Conservation (phyloP, 129 eudicot genomes). For the Smallanthus sonchifolius region DNA sequence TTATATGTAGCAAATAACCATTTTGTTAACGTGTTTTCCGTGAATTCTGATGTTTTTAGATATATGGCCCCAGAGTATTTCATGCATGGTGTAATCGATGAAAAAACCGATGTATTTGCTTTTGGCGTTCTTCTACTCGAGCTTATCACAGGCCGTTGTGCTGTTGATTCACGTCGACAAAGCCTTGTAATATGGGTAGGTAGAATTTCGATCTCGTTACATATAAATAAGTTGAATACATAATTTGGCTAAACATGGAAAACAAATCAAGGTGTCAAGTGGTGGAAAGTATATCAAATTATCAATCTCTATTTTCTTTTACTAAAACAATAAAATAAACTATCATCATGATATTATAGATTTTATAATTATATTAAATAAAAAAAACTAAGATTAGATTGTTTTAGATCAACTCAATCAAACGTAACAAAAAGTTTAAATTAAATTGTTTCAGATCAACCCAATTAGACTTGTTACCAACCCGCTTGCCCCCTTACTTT, state of each 20-base stretch:
- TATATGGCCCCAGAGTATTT: conserved; percentile 87
- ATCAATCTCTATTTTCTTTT: too few species aligned
- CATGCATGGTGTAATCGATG: conserved; percentile 72
- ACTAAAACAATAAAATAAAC: too few species aligned
- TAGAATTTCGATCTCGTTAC: background rate
- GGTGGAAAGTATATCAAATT: too few species aligned
- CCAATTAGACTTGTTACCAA: background rate
- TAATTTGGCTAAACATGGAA: too few species aligned
- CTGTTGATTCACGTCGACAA: conserved; percentile 61
- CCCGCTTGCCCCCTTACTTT: background rate
- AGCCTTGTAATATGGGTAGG: conserved; percentile 91
- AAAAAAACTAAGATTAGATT: too few species aligned
- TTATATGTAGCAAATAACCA: background rate
- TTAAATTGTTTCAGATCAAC: too few species aligned
- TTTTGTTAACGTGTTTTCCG: conserved; percentile 1
- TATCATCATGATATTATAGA: too few species aligned
- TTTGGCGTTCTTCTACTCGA: conserved; percentile 70
- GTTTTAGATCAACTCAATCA: background rate
- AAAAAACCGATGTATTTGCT: conserved; percentile 74
- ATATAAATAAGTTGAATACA: background rate
- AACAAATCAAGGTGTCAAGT: too few species aligned
- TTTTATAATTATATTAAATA: too few species aligned
- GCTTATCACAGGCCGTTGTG: conserved; percentile 77
- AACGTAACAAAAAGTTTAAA: too few species aligned
- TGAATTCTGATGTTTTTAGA: too few species aligned